A percentile compares a stretch with the other conserved stretches of the same genome.
phyloP scores from a whole-genome alignment of 2,329 filamentous ascomycete genomes.

The Chrysosporium queenslandicum region DNA sequence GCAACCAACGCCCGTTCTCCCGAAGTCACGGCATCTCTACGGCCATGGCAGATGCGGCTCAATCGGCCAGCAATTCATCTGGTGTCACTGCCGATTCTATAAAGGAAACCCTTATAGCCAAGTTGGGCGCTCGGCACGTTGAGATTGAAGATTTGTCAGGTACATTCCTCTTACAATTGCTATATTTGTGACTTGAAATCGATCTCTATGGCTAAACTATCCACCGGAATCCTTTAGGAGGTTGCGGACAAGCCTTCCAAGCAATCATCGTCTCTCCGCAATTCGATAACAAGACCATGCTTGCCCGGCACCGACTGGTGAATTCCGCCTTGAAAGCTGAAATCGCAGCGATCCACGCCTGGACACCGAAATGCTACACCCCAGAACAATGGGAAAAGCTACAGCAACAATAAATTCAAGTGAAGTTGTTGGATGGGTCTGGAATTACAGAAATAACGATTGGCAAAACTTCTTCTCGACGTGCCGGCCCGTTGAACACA shows the following conservation, averaged over 20 bases:
- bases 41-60: conserved; percentile 33
- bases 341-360: conserved; percentile 85
- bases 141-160: conserved; percentile 89
- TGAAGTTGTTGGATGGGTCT: no score
- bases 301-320: conserved; percentile 77
- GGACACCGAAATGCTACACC: conserved; percentile 89
- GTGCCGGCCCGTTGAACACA: no score
- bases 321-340: conserved; percentile 75
- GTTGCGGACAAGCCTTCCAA: conserved; percentile 61
- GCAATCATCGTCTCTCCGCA: conserved; percentile 60
- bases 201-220: no score
- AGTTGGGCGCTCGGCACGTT: conserved; percentile 66
- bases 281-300: conserved; percentile 61
- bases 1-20: conserved; percentile 20
- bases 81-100: conserved; percentile 65
- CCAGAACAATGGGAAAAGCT: conserved; percentile 77
- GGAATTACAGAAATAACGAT: background rate
- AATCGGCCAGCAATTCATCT: conserved; percentile 35
- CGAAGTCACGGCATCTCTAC: conserved; percentile 28
- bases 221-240: conserved; percentile 40
- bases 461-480: no score
- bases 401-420: conserved; percentile 36
- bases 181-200: no score
- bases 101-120: conserved; percentile 56
- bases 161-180: no score